Base-by-base conservation (phyloP, 768 basidiomycete species). In the Suillus decipiens region DNA sequence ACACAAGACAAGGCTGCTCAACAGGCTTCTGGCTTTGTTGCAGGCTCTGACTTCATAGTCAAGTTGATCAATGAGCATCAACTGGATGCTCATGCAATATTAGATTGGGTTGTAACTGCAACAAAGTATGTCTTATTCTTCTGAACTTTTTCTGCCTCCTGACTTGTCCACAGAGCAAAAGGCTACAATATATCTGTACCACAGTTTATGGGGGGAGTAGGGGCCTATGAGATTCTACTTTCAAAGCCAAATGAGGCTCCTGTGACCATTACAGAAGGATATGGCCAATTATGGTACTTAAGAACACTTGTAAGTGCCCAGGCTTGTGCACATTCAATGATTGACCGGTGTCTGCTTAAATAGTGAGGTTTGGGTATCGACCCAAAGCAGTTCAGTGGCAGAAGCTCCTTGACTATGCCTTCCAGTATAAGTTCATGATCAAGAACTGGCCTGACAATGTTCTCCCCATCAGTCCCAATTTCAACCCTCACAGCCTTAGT, bases 1-100 rank as follows among this genome's bases (percentile, higher is more conserved):
- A 42, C 41, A 42, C 41, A 42, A 42, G 41, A 42, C 41, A 3
- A 42, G 41, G 41, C 41, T 42, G 41, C 41, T 42, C 41, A 17
- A 42, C 41, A 42, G 41, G 41, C 8, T 0, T 42, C 17, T 8
- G 2, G 41, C 41, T 42, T 42, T 42, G 41, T 42, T 3, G 8
- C 3, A 8, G 42, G 42, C 42, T 43, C 42, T 19, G 4, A 43
- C 42, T 19, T 43, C 42, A 43, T 43, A 43, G 42, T 43, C 42
- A 43, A 43, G 42, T 43, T 43, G 19, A 47, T 47, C 10, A 47
- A 47, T 47, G 45, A 47, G 45, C 45, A 47, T 47, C 45, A 47
- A 47, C 45, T 47, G 45, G 45, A 43, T 8, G 42, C 39, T 39
- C 14, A 5, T 14, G 5, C 39, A 39, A 39, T 39, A 14, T 39